Conservation (phyloP, 1,139 yeast species). For the Candida tetrigidarum region DNA sequence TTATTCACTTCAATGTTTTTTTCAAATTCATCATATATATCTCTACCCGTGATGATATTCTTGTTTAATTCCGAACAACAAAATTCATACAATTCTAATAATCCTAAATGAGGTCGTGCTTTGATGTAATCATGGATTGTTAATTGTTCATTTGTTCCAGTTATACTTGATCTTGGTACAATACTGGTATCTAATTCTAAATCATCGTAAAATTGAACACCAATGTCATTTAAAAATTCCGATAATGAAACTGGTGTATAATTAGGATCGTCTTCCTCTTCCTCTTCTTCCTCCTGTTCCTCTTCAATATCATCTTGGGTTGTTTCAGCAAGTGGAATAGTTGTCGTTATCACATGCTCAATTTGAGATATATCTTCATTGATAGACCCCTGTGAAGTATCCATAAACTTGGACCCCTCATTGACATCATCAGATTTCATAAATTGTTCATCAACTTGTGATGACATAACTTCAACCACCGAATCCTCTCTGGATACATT, state of each 20-base stretch:
- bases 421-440: not conserved
- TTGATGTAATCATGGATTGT: constrained; percentile 32
- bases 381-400: constrained; percentile 4
- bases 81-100: constrained; percentile 54
- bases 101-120: constrained; percentile 36
- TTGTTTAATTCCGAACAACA: constrained; percentile 56
- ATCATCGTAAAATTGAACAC: constrained; percentile 57
- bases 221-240: constrained; percentile 50
- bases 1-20: constrained; percentile 47
- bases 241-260: constrained; percentile 40
- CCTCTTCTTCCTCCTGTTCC: constrained; percentile 10
- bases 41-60: constrained; percentile 53
- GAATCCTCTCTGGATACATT: not conserved
- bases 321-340: constrained; percentile 35
- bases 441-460: constrained; percentile 1
- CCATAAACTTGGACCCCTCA: constrained; percentile 6
- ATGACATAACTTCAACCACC: not conserved
- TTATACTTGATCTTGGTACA: constrained; percentile 28
- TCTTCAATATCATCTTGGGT: constrained; percentile 13
- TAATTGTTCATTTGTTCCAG: constrained; percentile 18
- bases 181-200: constrained; percentile 41
- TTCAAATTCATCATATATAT: constrained; percentile 47
- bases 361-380: constrained; percentile 2
- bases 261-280: constrained; percentile 22
- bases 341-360: constrained; percentile 23